phyloP scores from a whole-genome alignment of 805 yeast species.

The Pichia pseudocactophila region DNA sequence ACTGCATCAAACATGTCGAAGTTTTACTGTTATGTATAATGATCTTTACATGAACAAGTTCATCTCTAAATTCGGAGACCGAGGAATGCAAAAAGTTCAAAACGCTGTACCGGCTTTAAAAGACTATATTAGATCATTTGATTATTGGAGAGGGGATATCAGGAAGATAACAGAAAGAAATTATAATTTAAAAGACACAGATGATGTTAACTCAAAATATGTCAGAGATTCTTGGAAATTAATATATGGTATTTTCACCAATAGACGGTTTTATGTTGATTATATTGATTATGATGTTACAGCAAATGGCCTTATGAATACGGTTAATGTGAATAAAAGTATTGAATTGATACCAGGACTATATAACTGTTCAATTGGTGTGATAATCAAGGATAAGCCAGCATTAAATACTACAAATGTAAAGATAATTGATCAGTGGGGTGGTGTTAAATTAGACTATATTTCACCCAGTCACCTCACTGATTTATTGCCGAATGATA shows the following conservation, averaged over 20 bases:
- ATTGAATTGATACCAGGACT: slow-evolving; percentile 40
- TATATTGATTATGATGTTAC: slow-evolving; percentile 31
- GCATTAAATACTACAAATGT: slow-evolving; percentile 55
- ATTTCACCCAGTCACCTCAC: slow-evolving; percentile 51
- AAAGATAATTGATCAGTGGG: slow-evolving; percentile 31
- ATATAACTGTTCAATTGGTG: slow-evolving; percentile 43
- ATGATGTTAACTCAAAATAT: slow-evolving; percentile 24
- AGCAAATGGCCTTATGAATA: slow-evolving; percentile 25
- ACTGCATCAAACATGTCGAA: slow-evolving; percentile 22
- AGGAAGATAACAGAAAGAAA: slow-evolving; percentile 20
- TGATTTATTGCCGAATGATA: slow-evolving; percentile 46
- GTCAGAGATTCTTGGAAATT: slow-evolving; percentile 49
- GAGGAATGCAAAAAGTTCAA: slow-evolving; percentile 15
- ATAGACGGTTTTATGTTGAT: slow-evolving; percentile 46
- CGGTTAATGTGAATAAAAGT: slow-evolving; percentile 36
- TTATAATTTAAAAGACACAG: slow-evolving; percentile 14
- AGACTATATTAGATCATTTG: slow-evolving; percentile 27
- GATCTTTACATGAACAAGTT: slow-evolving; percentile 35
- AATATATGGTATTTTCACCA: slow-evolving; percentile 40
- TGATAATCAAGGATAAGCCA: slow-evolving; percentile 42
- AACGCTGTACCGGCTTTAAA: slow-evolving; percentile 20
- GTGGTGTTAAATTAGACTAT: slow-evolving; percentile 30
- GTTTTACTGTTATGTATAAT: slow-evolving; percentile 42
- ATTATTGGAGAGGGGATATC: slow-evolving; percentile 26
- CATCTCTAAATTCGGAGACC: slow-evolving; percentile 23